Base-by-base conservation (phyloP, 495 filamentous ascomycete genomes). In the Aspergillus cavernicola region DNA sequence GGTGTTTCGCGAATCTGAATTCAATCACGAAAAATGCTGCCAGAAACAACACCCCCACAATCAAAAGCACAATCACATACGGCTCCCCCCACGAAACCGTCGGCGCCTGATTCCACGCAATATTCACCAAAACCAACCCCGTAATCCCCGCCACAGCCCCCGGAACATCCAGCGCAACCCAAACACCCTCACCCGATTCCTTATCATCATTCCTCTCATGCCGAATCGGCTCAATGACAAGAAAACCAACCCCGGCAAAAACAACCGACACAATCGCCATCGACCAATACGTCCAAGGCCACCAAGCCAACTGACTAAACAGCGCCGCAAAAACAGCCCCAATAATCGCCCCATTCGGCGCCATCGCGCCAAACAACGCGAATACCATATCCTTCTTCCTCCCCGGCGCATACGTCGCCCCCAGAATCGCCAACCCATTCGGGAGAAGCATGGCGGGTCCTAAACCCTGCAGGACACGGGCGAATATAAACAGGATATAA, bases 231-330 rank as follows among this genome's bases (percentile, higher is more conserved):
- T 83, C 85, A 37, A 88, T 71, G 13, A 75, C 66, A 10, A 73
- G 55, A 38, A 68, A 63, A 0, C 68, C 74, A 3, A 76, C 23
- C 16, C 70, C 56, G 4, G 75, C 68, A 32, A 74, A 61, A 4
- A 70, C 47, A 0, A 69, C 48, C 22, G 73, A 73, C 12, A 76
- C 63, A 50, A 82, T 74, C 4, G 71, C 73, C 47, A 81, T 71
- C 4, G 68, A 65, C 79, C 78, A 88, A 58, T 79, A 88, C 0
- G 78, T 69, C 86, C 86, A 89, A 1, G 79, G 81, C 86, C 85
- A 89, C 77, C 78, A 83, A 2, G 69, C 73, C 5, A 74, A 55
- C 26, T 80, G 66, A 2, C 78, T 68, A 16, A 85, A 79, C 4
- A 87, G 41, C 0, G 67, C 65, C 0, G 72, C 66, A 49, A 85